Percentiles rank a stretch among this genome's conserved stretches.
phyloP scores from a whole-genome alignment of 2,329 filamentous ascomycete species.

The Fusarium palustre region DNA sequence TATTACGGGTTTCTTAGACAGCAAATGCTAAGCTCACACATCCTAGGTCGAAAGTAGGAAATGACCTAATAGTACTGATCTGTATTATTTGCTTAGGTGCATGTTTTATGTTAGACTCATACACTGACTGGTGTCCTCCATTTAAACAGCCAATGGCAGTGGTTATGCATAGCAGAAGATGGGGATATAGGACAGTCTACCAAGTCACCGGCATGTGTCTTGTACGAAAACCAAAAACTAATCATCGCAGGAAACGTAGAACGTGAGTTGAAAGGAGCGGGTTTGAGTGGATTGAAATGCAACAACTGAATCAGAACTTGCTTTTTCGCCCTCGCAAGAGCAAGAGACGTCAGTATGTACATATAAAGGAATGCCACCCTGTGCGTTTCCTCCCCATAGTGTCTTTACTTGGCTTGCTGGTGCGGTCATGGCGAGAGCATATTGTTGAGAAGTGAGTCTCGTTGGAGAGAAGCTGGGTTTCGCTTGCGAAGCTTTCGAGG shows the following conservation, averaged over 20 bases:
- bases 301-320: constrained; percentile 19
- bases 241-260: neutral
- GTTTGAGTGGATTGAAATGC: constrained; percentile 3
- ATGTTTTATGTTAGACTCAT: neutral
- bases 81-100: neutral
- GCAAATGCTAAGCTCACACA: neutral
- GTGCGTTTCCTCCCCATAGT: neutral
- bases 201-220: constrained; percentile 16
- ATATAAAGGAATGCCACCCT: constrained; percentile 19
- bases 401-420: neutral
- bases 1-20: constrained; percentile 2
- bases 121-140: neutral
- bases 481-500: constrained; percentile 48
- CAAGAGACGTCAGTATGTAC: constrained; percentile 27
- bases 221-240: constrained; percentile 7
- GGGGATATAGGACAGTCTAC: constrained; percentile 14
- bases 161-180: constrained; percentile 19
- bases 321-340: constrained; percentile 19
- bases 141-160: neutral
- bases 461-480: constrained; percentile 31
- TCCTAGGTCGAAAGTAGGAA: neutral
- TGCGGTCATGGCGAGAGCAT: constrained; percentile 21
- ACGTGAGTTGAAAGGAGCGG: constrained; percentile 2
- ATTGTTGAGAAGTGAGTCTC: constrained; percentile 39
- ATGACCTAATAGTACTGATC: neutral